Conservation (phyloP, 192 early-diverging fungal species). For the Glomus cerebriforme region DNA sequence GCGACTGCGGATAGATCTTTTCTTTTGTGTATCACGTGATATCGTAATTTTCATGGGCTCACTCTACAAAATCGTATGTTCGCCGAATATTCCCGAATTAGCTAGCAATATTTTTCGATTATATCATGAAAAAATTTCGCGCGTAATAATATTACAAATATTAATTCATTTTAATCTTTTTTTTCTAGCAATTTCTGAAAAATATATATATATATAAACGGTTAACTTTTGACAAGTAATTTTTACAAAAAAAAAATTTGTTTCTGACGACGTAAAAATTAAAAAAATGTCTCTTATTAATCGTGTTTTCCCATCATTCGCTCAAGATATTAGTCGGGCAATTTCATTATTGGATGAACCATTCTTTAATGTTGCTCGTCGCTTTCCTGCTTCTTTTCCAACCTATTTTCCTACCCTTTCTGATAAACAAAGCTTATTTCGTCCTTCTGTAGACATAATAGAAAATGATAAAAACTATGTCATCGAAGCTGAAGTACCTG, state of each 20-base stretch:
- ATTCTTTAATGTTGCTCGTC: slow-evolving; percentile 29
- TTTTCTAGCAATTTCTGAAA: not conserved
- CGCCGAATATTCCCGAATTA: not conserved
- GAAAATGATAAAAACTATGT: slow-evolving; percentile 40
- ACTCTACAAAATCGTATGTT: too few relatives aligned
- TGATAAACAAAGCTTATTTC: not conserved
- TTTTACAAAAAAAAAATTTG: not conserved
- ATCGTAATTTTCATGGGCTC: too few relatives aligned
- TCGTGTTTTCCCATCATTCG: slow-evolving; percentile 31
- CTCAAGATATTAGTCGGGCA: slow-evolving; percentile 37
- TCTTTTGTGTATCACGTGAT: too few relatives aligned
- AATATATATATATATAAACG: not conserved
- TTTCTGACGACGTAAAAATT: too few relatives aligned
- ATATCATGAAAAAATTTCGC: too few relatives aligned
- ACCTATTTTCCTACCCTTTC: slow-evolving; percentile 21
- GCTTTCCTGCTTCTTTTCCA: slow-evolving; percentile 20
- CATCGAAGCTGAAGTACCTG: slow-evolving; percentile 46
- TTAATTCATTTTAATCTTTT: too few relatives aligned
- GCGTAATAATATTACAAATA: not conserved
- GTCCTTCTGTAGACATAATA: slow-evolving; percentile 38
- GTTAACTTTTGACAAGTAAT: too few relatives aligned
- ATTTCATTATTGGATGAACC: slow-evolving; percentile 41
- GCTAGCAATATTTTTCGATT: not conserved
- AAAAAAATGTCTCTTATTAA: slow-evolving; percentile 8
- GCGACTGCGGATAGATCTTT: too few relatives aligned